These are phyloP conservation scores for Santalum album DNA, from an alignment of 164 flowering plant genomes.

Conservation along the genomic window DNA sequence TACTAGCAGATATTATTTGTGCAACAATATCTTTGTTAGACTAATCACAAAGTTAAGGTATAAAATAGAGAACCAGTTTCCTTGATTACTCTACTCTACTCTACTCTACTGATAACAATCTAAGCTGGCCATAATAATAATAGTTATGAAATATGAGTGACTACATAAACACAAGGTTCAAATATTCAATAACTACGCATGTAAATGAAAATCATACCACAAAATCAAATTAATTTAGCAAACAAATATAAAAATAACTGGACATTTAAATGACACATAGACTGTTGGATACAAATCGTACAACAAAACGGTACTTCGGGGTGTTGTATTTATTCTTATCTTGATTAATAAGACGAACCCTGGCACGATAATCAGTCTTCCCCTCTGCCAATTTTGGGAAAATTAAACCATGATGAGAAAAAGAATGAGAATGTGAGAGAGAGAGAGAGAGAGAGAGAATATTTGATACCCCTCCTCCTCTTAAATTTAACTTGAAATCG, in stretches of 20 bases:
- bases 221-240: not conserved
- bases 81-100: not conserved
- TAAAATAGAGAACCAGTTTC: not conserved
- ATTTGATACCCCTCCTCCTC: slow-evolving; percentile 46
- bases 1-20: slow-evolving; percentile 70
- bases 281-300: slow-evolving; percentile 67
- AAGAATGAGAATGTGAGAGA: not conserved
- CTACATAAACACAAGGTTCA: not conserved
- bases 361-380: slow-evolving; percentile 86
- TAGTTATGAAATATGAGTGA: not conserved
- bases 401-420: too few species aligned
- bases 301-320: slow-evolving; percentile 81
- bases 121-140: not conserved
- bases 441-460: not conserved
- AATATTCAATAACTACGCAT: not conserved
- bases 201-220: not conserved
- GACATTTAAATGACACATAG: not conserved
- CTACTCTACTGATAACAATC: too few species aligned
- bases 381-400: slow-evolving; percentile 38
- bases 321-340: slow-evolving; percentile 93
- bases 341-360: slow-evolving; percentile 78
- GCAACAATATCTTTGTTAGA: slow-evolving; percentile 77
- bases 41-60: slow-evolving; percentile 19
- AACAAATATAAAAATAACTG: not conserved
- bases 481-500: slow-evolving; percentile 47